These are phyloP conservation scores for Monilinia aucupariae DNA, from an alignment of 2,329 filamentous ascomycete genomes.

Conservation along the genomic window DNA sequence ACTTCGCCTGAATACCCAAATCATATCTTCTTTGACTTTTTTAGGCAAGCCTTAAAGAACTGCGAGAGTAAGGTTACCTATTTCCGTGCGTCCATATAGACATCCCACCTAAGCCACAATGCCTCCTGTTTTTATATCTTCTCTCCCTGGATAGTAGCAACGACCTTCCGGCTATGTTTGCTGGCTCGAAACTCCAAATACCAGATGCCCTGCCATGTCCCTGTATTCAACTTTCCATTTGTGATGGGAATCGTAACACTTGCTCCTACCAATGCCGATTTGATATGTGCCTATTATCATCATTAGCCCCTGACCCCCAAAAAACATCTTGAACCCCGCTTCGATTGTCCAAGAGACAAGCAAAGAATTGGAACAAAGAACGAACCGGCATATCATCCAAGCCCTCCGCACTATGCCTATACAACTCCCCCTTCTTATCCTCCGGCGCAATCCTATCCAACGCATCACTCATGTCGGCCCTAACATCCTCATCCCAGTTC, in stretches of 20 bases:
- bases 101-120: neutral
- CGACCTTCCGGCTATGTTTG: conserved; percentile 73
- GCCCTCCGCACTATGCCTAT: conserved; percentile 83
- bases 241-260: conserved; percentile 88
- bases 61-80: neutral
- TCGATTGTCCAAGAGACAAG: neutral
- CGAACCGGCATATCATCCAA: conserved; percentile 86
- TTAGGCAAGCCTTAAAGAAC: neutral
- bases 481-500: conserved; percentile 82
- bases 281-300: conserved; percentile 70
- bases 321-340: neutral
- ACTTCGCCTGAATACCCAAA: neutral
- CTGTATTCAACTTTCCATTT: conserved; percentile 68
- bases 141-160: conserved; percentile 93
- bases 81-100: neutral
- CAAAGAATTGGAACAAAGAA: conserved; percentile 20
- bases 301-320: neutral
- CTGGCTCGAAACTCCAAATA: conserved; percentile 80
- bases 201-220: conserved; percentile 86
- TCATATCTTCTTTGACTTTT: neutral
- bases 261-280: conserved; percentile 81
- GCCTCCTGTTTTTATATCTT: conserved; percentile 40
- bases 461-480: conserved; percentile 83
- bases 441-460: conserved; percentile 85
- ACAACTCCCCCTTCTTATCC: conserved; percentile 69